Evolutionary conservation across 106 monocot species (phyloP).

Genomic region (Acanthochlamys bracteata): DNA sequence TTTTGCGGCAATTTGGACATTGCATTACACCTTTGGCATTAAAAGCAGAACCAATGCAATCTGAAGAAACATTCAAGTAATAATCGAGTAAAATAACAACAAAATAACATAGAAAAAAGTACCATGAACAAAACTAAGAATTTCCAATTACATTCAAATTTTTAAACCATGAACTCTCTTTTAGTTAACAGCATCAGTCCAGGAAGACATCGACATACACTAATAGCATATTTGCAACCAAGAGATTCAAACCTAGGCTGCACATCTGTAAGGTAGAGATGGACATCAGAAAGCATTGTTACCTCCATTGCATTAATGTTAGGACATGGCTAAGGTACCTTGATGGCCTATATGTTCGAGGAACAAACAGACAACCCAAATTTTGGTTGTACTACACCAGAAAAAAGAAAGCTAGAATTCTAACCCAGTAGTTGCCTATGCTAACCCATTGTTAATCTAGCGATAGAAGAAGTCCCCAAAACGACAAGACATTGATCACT

Average conservation of each 20-base stretch:
- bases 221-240: not conserved
- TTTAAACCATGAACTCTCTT: not conserved
- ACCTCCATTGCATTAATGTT: too few species aligned
- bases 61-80: constrained; percentile 27
- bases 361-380: too few species aligned
- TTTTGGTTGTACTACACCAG: too few species aligned
- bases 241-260: not conserved
- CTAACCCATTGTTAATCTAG: too few species aligned
- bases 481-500: too few species aligned
- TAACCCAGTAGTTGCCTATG: too few species aligned
- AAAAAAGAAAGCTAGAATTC: too few species aligned
- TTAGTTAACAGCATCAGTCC: not conserved
- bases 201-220: not conserved
- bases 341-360: too few species aligned
- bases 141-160: not conserved
- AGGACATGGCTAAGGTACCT: too few species aligned
- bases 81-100: not conserved
- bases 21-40: constrained; percentile 76
- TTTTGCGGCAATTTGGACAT: constrained; percentile 71
- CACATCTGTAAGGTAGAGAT: too few species aligned
- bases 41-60: constrained; percentile 82
- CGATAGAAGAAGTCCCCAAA: too few species aligned
- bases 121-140: not conserved
- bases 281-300: too few species aligned
- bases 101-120: not conserved